Evolutionary conservation across 768 basidiomycete genomes (phyloP), one percentile per base, ranked within the genome.

Genomic region (Calocybe cyanea): DNA sequence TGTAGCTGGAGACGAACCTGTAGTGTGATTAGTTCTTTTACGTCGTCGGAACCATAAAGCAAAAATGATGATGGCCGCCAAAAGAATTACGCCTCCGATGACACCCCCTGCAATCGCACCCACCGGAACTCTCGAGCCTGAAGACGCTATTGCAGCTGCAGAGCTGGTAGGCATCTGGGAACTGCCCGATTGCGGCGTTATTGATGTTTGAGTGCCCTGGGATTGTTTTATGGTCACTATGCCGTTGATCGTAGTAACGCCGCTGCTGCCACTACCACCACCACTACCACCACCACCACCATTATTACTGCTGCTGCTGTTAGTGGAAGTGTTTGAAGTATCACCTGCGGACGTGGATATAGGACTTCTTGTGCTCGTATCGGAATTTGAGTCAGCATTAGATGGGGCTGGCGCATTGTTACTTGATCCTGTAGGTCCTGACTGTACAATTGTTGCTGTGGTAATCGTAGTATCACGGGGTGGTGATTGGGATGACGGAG

Each of bases 31-130:
- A 7, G 36, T 28, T 14, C 13, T n/a, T 38, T n/a, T 30, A 4
- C 44, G 44, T 11, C 45, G 45, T 10, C 36, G 38, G 13, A 37
- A 30, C 30, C 45, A 31, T 19, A 39, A 18, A 25, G 40, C 30
- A 5, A 40, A 7, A 4, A 37, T 13, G 13, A 40, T 17, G 4
- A 46, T 32, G 10, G 40, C 14, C 1, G 39, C 30, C 14, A 46
- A 2, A 1, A 40, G 1, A 19, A 46, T 33, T 33, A 46, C 38
- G 6, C 37, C 45, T 25, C 38, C 38, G n/a, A 24, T 38, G 1
- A 24, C 38, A 23, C 23, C 38, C 25, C 40, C 40, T 15, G 30
- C 31, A n/a, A 46, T 46, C 6, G 38, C 38, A 23, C 38, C 38
- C 7, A 20, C 5, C 24, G 38, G 38, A 20, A 25, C 37, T 18